Conservation (phyloP, 495 filamentous ascomycete genomes). For the Antarctomyces pellizariae region DNA sequence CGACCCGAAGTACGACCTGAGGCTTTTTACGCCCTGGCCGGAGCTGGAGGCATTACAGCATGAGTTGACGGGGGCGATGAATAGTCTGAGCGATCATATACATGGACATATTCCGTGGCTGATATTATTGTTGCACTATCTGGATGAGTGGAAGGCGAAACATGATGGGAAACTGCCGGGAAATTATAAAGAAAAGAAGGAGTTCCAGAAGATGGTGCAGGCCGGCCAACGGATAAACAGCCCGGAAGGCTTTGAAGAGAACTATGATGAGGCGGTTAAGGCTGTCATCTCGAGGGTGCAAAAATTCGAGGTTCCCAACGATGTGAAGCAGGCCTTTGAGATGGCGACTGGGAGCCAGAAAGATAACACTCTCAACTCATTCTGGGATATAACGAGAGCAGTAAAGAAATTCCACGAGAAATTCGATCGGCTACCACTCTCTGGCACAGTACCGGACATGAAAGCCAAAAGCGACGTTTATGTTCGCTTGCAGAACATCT, state of each 20-base stretch:
- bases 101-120: conserved; percentile 90
- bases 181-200: conserved; percentile 69
- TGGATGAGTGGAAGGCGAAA: conserved; percentile 56
- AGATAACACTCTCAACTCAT: too few species aligned
- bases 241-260: conserved; percentile 82
- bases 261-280: conserved; percentile 78
- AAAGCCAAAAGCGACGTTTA: conserved; percentile 88
- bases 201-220: conserved; percentile 47
- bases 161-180: conserved; percentile 46
- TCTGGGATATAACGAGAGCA: conserved; percentile 82
- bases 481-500: conserved; percentile 76
- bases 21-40: conserved; percentile 69
- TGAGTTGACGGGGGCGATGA: conserved; percentile 39
- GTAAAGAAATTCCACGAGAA: conserved; percentile 48
- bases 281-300: conserved; percentile 23
- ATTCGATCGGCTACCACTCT: conserved; percentile 53
- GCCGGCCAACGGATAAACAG: conserved; percentile 43
- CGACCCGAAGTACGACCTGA: conserved; percentile 63
- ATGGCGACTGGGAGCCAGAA: too few species aligned
- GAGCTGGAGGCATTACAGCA: conserved; percentile 44
- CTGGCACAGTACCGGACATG: conserved; percentile 88
- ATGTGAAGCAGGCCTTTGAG: conserved; percentile 16
- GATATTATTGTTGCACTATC: conserved; percentile 60
- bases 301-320: conserved; percentile 6
- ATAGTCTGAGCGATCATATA: conserved; percentile 47